Conservation (phyloP, 2,329 filamentous ascomycete species). For the Diaporthe australafricana region DNA sequence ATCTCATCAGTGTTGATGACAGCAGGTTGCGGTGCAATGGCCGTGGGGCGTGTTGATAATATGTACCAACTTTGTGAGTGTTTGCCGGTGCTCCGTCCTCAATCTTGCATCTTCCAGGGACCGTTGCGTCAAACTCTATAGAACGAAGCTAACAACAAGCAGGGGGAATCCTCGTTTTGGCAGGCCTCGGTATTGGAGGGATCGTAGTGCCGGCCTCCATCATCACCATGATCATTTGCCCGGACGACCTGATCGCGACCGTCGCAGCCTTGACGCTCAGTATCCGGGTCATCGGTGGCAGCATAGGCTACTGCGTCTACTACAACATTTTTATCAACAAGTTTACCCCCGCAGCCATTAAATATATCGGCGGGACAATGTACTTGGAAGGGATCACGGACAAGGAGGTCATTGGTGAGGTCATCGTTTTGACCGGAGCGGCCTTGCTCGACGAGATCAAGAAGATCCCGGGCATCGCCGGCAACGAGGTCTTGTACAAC, state of each 20-base stretch:
- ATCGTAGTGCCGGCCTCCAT: slow-evolving; percentile 76
- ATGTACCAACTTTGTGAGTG: slow-evolving; percentile 53
- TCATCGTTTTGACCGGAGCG: slow-evolving; percentile 64
- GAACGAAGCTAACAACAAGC: too few species aligned
- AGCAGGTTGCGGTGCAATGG: slow-evolving; percentile 67
- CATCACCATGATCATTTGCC: slow-evolving; percentile 76
- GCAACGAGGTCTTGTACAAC: slow-evolving; percentile 60
- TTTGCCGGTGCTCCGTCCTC: too few species aligned
- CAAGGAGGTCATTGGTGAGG: slow-evolving; percentile 56
- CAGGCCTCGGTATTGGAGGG: slow-evolving; percentile 73
- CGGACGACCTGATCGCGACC: slow-evolving; percentile 77
- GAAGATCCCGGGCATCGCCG: slow-evolving; percentile 62
- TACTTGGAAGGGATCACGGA: slow-evolving; percentile 61
- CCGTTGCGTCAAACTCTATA: too few species aligned
- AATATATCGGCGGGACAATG: slow-evolving; percentile 64
- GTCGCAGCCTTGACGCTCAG: slow-evolving; percentile 75
- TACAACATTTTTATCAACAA: slow-evolving; percentile 66
- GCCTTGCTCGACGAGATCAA: slow-evolving; percentile 62
- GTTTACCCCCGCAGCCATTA: slow-evolving; percentile 55
- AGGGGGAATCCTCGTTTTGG: slow-evolving; percentile 69
- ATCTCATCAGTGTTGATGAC: slow-evolving; percentile 73
- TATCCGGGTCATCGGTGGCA: slow-evolving; percentile 76
- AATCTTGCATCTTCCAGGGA: too few species aligned
- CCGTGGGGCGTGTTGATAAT: slow-evolving; percentile 63
- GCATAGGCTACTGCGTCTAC: slow-evolving; percentile 71